Evolutionary conservation across 2,329 filamentous ascomycete species (phyloP).

Genomic region (Neofusicoccum sp.): DNA sequence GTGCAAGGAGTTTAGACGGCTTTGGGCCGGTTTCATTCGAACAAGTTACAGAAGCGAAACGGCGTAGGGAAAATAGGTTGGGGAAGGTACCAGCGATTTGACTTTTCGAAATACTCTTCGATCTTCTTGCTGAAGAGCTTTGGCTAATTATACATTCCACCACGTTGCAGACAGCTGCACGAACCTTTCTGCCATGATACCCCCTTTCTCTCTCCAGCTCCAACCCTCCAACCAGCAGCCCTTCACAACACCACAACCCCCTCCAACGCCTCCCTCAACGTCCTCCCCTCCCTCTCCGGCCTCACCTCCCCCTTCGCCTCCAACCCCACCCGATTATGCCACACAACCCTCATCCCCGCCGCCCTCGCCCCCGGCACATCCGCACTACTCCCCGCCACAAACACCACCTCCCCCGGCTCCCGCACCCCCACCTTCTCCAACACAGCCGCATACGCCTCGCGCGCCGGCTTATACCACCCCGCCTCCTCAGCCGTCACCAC

Average conservation of each 20-base stretch:
- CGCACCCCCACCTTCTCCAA: constrained; percentile 25
- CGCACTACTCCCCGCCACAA: constrained; percentile 36
- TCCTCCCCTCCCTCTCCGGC: constrained; percentile 14
- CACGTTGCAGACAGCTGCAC: too few species aligned
- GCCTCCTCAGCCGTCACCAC: constrained; percentile 41
- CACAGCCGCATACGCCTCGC: constrained; percentile 34
- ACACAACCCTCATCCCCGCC: constrained; percentile 38
- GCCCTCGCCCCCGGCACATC: constrained; percentile 41
- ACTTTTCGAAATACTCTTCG: too few species aligned
- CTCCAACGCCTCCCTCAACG: constrained; percentile 7
- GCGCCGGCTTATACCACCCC: constrained; percentile 41
- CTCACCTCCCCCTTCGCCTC: constrained; percentile 17
- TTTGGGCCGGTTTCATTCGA: neutral
- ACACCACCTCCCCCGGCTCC: neutral
- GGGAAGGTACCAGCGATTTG: neutral
- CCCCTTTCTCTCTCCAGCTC: neutral
- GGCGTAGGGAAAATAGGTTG: neutral
- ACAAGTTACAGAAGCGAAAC: neutral
- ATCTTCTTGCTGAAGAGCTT: neutral
- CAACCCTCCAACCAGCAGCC: neutral
- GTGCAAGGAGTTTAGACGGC: neutral
- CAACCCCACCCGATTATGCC: constrained; percentile 7
- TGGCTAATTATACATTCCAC: neutral
- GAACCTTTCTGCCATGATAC: too few species aligned
- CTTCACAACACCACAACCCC: neutral